These are phyloP conservation scores for Podaxis rugospora DNA, from an alignment of 768 basidiomycete species.

Conservation along the genomic window DNA sequence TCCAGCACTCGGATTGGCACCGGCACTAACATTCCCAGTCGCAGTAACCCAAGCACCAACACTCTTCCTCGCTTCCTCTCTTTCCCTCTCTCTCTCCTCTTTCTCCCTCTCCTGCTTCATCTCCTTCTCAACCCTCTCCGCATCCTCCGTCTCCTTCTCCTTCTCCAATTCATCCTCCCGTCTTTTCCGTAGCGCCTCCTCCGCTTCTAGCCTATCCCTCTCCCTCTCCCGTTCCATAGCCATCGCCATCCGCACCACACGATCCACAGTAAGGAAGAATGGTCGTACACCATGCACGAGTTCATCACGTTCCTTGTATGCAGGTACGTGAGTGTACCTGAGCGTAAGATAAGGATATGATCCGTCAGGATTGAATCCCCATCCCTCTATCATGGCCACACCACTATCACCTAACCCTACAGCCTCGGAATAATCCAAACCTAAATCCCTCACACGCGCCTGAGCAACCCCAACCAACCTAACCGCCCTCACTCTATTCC, in stretches of 20 bases:
- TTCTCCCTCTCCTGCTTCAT: not conserved
- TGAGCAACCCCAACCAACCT: slow-evolving; percentile 7
- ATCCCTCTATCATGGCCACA: not conserved
- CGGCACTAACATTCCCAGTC: not conserved
- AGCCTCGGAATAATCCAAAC: too few species aligned
- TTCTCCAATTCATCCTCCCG: slow-evolving; percentile 4
- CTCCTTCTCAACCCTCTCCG: not conserved
- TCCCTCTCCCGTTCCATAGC: slow-evolving; percentile 3
- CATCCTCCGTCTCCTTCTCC: not conserved
- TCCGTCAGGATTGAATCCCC: slow-evolving; percentile 2
- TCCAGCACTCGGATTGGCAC: not conserved
- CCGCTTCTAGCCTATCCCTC: slow-evolving; percentile 11
- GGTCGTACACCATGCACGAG: slow-evolving; percentile 1
- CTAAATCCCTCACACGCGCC: slow-evolving; percentile 6
- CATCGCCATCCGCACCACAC: slow-evolving; percentile 11
- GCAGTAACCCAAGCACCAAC: not conserved
- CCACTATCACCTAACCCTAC: not conserved
- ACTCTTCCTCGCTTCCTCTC: slow-evolving; percentile 2
- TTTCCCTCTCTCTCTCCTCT: slow-evolving; percentile 3
- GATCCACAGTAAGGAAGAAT: slow-evolving; percentile 11
- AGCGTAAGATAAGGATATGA: slow-evolving; percentile 4
- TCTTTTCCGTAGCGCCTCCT: slow-evolving; percentile 15
- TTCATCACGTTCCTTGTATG: slow-evolving; percentile 10
- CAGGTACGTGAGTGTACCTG: slow-evolving; percentile 10
- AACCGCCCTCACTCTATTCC: slow-evolving; percentile 1